These are phyloP conservation scores for Misopates orontium DNA, from an alignment of 257 asterid species.

Conservation along the genomic window DNA sequence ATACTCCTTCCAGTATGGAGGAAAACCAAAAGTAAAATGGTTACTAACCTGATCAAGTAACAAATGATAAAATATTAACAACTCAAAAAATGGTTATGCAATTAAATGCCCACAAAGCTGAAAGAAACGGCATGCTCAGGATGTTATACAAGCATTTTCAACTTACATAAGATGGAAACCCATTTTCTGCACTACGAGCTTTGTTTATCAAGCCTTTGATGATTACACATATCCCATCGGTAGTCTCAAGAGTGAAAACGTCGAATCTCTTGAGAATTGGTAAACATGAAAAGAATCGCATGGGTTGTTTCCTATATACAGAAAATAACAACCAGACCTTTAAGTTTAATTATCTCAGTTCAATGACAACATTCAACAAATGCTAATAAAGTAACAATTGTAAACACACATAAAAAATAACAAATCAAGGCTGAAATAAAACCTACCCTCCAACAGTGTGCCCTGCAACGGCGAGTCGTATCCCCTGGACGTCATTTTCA, in stretches of 20 bases:
- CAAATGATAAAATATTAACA: conserved; percentile 23
- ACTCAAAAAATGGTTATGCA: conserved; percentile 7
- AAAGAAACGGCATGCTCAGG: conserved; percentile 20
- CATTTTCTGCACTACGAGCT: conserved; percentile 58
- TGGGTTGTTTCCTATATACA: conserved; percentile 52
- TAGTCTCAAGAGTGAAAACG: conserved; percentile 58
- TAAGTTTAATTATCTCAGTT: too few species aligned
- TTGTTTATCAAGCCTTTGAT: conserved; percentile 60
- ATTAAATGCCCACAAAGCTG: conserved; percentile 13
- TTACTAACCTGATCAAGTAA: conserved; percentile 51
- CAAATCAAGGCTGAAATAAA: neutral
- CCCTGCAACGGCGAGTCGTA: conserved; percentile 62
- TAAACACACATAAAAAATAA: neutral
- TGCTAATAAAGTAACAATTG: neutral
- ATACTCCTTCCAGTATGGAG: conserved; percentile 66
- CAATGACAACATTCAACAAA: too few species aligned
- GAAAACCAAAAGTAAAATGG: conserved; percentile 74
- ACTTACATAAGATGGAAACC: conserved; percentile 73
- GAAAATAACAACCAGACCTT: neutral
- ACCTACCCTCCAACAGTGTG: conserved; percentile 47
- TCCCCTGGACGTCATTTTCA: conserved; percentile 42
- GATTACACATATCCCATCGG: conserved; percentile 60
- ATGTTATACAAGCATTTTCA: conserved; percentile 15
- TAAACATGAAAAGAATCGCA: conserved; percentile 69
- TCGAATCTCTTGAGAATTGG: conserved; percentile 62